Evolutionary conservation across 768 basidiomycete species (phyloP).

Genomic region (Pisolithus orientalis): DNA sequence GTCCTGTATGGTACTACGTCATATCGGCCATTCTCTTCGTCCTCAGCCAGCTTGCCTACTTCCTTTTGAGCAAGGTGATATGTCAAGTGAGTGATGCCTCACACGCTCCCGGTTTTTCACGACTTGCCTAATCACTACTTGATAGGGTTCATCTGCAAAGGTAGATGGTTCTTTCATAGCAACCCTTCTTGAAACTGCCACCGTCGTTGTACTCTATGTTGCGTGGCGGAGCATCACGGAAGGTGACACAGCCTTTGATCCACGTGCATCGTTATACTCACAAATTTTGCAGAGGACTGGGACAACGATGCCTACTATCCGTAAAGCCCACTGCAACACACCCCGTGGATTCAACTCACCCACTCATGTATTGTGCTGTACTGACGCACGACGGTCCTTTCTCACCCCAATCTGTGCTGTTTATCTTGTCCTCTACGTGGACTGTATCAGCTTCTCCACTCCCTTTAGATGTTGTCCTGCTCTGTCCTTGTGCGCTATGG

Average conservation of each 20-base stretch:
- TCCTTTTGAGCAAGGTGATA: constrained; percentile 71
- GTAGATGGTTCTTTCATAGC: constrained; percentile 87
- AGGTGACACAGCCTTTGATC: constrained; percentile 36
- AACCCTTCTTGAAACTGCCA: constrained; percentile 74
- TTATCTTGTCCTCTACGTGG: too few relatives aligned
- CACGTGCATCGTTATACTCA: constrained; percentile 3
- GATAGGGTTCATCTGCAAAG: constrained; percentile 54
- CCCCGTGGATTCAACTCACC: neutral
- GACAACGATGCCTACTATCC: constrained; percentile 44
- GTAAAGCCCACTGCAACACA: constrained; percentile 9
- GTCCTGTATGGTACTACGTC: constrained; percentile 76
- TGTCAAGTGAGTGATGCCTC: constrained; percentile 46
- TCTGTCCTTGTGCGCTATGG: too few relatives aligned
- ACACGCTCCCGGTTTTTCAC: constrained; percentile 1
- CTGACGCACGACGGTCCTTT: too few relatives aligned
- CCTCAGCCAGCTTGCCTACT: constrained; percentile 76
- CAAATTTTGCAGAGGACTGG: constrained; percentile 38
- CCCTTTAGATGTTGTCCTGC: too few relatives aligned
- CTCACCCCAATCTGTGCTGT: too few relatives aligned
- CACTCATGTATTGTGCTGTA: too few relatives aligned
- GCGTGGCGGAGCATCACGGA: constrained; percentile 91
- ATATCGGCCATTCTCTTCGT: constrained; percentile 73
- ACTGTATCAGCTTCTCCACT: too few relatives aligned
- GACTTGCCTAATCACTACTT: constrained; percentile 8
- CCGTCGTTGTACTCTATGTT: constrained; percentile 60